Evolutionary conservation across 805 yeast genomes (phyloP).

Genomic region (Candida oleophila): DNA sequence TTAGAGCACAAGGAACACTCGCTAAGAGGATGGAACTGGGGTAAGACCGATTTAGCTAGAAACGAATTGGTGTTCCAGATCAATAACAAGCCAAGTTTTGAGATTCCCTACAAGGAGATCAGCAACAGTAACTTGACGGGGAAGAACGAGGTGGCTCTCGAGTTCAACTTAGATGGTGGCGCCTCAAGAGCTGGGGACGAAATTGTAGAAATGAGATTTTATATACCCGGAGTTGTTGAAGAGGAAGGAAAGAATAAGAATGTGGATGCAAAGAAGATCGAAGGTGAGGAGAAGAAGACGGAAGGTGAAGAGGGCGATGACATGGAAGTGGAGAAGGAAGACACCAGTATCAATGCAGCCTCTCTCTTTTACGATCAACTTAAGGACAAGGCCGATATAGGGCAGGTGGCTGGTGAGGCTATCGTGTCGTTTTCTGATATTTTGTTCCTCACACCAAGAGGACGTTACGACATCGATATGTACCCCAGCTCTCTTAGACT

Average conservation of each 20-base stretch:
- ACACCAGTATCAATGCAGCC: slow-evolving; percentile 66
- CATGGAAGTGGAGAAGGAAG: slow-evolving; percentile 27
- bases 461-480: slow-evolving; percentile 96
- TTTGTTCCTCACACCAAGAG: slow-evolving; percentile 94
- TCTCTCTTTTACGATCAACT: slow-evolving; percentile 84
- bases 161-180: slow-evolving; percentile 61
- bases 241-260: slow-evolving; percentile 36
- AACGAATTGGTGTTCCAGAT: slow-evolving; percentile 85
- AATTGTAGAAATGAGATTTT: slow-evolving; percentile 89
- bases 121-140: slow-evolving; percentile 87
- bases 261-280: slow-evolving; percentile 22
- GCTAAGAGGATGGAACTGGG: slow-evolving; percentile 99
- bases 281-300: slow-evolving; percentile 22
- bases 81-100: slow-evolving; percentile 87
- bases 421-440: slow-evolving; percentile 90
- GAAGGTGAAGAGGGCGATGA: slow-evolving; percentile 35
- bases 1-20: slow-evolving; percentile 89
- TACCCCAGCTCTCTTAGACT: slow-evolving; percentile 82
- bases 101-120: slow-evolving; percentile 78
- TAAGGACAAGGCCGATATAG: slow-evolving; percentile 91
- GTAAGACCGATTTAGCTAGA: slow-evolving; percentile 86
- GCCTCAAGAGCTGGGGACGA: slow-evolving; percentile 87
- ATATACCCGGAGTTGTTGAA: slow-evolving; percentile 82
- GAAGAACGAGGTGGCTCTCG: slow-evolving; percentile 90
- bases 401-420: slow-evolving; percentile 92